Percentiles rank a stretch among this genome's conserved stretches.
phyloP scores from a whole-genome alignment of 2,329 filamentous ascomycete species.

The Xylariaceae sp. region DNA sequence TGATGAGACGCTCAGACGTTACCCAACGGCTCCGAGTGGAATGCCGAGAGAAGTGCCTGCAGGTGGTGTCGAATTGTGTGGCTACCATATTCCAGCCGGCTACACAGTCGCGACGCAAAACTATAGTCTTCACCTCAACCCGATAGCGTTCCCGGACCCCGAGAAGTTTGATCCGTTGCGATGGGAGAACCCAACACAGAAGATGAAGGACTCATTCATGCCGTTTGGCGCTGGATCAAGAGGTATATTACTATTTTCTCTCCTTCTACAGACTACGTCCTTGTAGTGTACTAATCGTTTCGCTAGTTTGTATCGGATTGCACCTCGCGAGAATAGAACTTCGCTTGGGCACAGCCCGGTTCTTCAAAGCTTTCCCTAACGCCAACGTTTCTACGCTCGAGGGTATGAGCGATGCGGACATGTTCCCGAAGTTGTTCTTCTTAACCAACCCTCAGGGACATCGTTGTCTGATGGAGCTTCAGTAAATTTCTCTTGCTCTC shows the following conservation, averaged over 20 bases:
- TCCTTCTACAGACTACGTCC: not conserved
- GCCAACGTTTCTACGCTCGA: slow-evolving; percentile 36
- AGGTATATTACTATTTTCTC: slow-evolving; percentile 26
- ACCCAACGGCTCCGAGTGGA: slow-evolving; percentile 40
- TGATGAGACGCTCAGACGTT: slow-evolving; percentile 42
- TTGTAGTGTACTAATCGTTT: not conserved
- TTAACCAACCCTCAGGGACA: slow-evolving; percentile 36
- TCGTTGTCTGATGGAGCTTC: slow-evolving; percentile 38
- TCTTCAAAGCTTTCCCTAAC: slow-evolving; percentile 49
- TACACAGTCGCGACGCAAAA: slow-evolving; percentile 44
- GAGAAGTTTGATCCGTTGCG: slow-evolving; percentile 35
- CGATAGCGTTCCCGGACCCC: slow-evolving; percentile 44
- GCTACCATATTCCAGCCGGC: slow-evolving; percentile 44
- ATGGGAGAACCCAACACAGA: slow-evolving; percentile 33
- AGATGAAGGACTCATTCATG: slow-evolving; percentile 38
- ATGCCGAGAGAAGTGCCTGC: slow-evolving; percentile 43
- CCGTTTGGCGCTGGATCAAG: slow-evolving; percentile 40
- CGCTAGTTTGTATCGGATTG: slow-evolving; percentile 55
- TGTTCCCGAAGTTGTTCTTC: slow-evolving; percentile 39
- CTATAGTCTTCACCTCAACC: slow-evolving; percentile 49
- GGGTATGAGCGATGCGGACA: slow-evolving; percentile 41
- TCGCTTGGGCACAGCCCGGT: slow-evolving; percentile 53
- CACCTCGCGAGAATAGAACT: slow-evolving; percentile 62
- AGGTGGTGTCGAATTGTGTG: slow-evolving; percentile 41
- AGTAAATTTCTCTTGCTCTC: too few species aligned